phyloP scores from a whole-genome alignment of 2,329 filamentous ascomycete genomes.

The Botrytis pseudocinerea region DNA sequence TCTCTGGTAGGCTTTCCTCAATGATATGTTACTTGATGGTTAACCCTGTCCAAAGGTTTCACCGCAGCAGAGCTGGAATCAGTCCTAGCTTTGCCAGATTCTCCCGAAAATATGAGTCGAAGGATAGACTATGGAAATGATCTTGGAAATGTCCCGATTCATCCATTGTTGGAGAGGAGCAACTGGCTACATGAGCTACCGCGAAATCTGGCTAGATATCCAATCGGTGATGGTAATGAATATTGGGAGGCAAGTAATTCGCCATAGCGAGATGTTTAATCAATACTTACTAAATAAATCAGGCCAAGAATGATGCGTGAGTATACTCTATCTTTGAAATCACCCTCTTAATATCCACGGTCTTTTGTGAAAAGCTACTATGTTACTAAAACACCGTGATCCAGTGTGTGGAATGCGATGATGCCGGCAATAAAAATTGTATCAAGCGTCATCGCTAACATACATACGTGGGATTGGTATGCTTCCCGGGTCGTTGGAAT shows the following conservation, averaged over 20 bases:
- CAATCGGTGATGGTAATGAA: slow-evolving; percentile 10
- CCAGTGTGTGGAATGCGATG: slow-evolving; percentile 7
- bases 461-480: slow-evolving; percentile 10
- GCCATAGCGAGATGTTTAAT: background rate
- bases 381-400: background rate
- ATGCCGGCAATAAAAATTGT: background rate
- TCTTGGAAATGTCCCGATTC: background rate
- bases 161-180: background rate
- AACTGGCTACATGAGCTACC: background rate
- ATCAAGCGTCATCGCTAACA: background rate
- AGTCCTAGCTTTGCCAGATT: slow-evolving; percentile 9
- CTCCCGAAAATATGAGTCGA: background rate
- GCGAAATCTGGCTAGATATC: background rate
- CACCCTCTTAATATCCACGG: background rate
- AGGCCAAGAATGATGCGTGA: slow-evolving; percentile 13
- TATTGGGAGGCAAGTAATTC: slow-evolving; percentile 15
- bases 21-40: background rate
- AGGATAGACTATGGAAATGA: background rate
- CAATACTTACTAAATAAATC: background rate
- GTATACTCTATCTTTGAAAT: background rate
- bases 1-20: background rate
- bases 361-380: background rate
- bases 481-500: background rate
- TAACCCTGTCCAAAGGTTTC: background rate
- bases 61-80: slow-evolving; percentile 13